These are phyloP conservation scores for Xylariales sp. DNA, from an alignment of 2,329 filamentous ascomycete species.

Conservation along the genomic window DNA sequence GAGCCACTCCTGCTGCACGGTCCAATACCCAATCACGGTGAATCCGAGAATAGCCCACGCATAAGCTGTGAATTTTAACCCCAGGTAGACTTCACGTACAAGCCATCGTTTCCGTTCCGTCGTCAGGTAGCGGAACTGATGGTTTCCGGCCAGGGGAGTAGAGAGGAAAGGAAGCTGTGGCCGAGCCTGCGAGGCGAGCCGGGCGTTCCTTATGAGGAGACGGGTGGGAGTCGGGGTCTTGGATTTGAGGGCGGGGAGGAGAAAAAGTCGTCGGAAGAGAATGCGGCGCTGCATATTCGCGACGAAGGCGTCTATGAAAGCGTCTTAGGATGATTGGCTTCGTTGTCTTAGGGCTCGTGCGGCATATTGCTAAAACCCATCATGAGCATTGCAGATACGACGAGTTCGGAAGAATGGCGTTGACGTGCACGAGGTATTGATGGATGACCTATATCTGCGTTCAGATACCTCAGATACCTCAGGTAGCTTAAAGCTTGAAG, in stretches of 20 bases:
- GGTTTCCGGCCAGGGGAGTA: conserved; percentile 56
- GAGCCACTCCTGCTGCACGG: conserved; percentile 77
- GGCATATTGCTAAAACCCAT: conserved; percentile 11
- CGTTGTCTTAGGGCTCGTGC: not conserved
- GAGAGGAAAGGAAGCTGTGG: conserved; percentile 65
- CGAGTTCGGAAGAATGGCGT: not conserved
- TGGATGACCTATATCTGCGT: not conserved
- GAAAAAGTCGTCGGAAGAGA: conserved; percentile 26
- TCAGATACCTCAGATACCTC: not conserved
- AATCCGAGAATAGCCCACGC: conserved; percentile 73
- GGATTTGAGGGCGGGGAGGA: conserved; percentile 28
- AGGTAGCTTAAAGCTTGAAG: conserved; percentile 2
- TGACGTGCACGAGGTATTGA: not conserved
- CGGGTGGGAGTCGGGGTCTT: conserved; percentile 16
- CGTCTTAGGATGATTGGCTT: not conserved
- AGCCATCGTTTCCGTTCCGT: conserved; percentile 79
- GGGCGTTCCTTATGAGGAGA: conserved; percentile 56
- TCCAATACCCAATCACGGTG: conserved; percentile 70
- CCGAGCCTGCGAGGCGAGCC: conserved; percentile 53
- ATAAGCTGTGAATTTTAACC: conserved; percentile 73
- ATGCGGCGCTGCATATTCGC: conserved; percentile 35
- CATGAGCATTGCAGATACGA: not conserved
- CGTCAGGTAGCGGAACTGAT: conserved; percentile 78
- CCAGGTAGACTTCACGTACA: conserved; percentile 75
- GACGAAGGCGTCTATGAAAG: not conserved